phyloP scores from a whole-genome alignment of 164 flowering plant genomes.

The Dillenia turbinata region DNA sequence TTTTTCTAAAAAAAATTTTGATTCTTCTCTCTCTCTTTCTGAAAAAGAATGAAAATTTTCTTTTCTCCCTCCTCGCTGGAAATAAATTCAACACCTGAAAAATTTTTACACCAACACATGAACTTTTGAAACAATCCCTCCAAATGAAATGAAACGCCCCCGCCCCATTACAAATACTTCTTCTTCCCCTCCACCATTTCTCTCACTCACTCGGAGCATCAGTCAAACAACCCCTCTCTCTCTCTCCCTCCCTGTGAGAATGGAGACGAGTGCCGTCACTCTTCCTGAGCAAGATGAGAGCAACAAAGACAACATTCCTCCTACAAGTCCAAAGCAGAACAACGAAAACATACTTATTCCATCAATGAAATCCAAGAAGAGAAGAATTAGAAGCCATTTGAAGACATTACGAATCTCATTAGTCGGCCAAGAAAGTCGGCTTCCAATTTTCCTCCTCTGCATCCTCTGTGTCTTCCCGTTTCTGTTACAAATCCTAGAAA shows the following conservation, averaged over 20 bases:
- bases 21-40: too few relatives aligned
- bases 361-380: conserved; percentile 10
- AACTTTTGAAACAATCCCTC: too few relatives aligned
- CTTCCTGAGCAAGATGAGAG: conserved; percentile 3
- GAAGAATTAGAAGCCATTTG: conserved; percentile 17
- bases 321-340: conserved; percentile 7
- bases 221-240: neutral
- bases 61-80: too few relatives aligned
- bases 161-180: conserved; percentile 8
- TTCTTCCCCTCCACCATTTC: neutral
- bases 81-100: too few relatives aligned
- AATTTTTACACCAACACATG: too few relatives aligned
- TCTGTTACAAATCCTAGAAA: neutral
- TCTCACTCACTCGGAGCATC: too few relatives aligned
- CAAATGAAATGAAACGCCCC: conserved; percentile 13
- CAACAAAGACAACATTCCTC: conserved; percentile 22
- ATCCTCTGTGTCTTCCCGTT: neutral
- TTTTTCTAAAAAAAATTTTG: too few relatives aligned
- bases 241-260: conserved; percentile 4
- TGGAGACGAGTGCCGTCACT: conserved; percentile 1
- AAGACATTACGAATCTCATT: conserved; percentile 17
- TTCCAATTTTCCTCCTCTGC: neutral
- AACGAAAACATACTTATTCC: neutral
- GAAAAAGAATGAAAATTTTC: too few relatives aligned
- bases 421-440: neutral